Percentiles rank a stretch among this genome's conserved stretches.
phyloP scores from a whole-genome alignment of 805 yeast genomes.

The Starmera dryadoides region DNA sequence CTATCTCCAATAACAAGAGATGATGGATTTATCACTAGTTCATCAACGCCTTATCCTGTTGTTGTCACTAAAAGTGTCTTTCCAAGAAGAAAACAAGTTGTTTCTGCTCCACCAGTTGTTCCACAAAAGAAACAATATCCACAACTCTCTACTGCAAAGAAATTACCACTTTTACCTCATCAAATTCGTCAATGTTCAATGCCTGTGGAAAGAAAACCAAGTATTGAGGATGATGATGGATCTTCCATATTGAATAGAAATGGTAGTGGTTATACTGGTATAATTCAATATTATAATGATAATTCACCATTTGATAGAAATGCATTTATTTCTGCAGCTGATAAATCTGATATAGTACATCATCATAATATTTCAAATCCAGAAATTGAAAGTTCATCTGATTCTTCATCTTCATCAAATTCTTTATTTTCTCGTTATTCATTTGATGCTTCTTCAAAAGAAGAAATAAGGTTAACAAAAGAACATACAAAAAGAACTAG shows the following conservation, averaged over 20 bases:
- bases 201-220: background rate
- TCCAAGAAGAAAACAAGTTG: too few relatives aligned
- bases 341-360: background rate
- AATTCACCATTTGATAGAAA: constrained; percentile 1
- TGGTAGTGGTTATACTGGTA: background rate
- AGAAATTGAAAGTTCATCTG: background rate
- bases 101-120: too few relatives aligned
- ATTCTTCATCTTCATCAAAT: background rate
- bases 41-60: too few relatives aligned
- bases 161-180: background rate
- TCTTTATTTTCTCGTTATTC: background rate
- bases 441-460: background rate
- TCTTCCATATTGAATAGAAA: background rate
- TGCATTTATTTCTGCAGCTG: background rate
- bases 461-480: background rate
- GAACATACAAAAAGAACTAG: too few relatives aligned
- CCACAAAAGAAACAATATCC: too few relatives aligned
- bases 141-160: background rate
- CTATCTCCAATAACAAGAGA: background rate
- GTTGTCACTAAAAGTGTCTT: too few relatives aligned
- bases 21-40: too few relatives aligned
- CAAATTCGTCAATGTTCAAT: background rate
- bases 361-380: background rate
- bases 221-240: too few relatives aligned
- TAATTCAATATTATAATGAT: constrained; percentile 1